Base-by-base conservation (phyloP, 768 basidiomycete genomes). In the Tricholomella constricta region DNA sequence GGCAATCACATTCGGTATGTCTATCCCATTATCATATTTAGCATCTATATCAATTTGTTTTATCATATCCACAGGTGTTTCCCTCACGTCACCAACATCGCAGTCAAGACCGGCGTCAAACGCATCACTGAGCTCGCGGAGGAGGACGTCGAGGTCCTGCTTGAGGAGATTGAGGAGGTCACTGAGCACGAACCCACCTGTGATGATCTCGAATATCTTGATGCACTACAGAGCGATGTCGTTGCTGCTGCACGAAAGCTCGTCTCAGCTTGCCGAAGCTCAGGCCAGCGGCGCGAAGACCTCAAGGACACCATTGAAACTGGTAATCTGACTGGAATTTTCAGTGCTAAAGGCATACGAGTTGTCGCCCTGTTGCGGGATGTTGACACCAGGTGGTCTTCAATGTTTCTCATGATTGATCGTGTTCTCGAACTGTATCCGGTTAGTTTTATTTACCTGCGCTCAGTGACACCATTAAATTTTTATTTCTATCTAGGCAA, bases 361-460 rank as follows among this genome's bases (percentile, higher is more conserved):
- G 43, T 52, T 12, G 54, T 67, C 6, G 27, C 56, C 12, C 45
- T 70, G 4, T 40, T 72, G 9, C 51, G 55, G 12, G 68, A 72
- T 48, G 58, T 70, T 1, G 65, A 70, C 10, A 61, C 58, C 6
- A 52, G 66, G 2, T 69, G 66, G 70, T 72, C 70, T 3, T 68
- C 71, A 20, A 69, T 57, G 2, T 70, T 60, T 31, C 40, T 65
- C 1, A 72, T 72, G 70, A 65, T 69, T 50, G 65, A 67, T 27
- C 57, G 64, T 2, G 48, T 63, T 19, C 43, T 70, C 0, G 54
- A 63, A 17, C 57, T 64, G 4, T 64, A 63, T 23, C 60, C 56
- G 17, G 62, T 65, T 42, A 6, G 58, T 11, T 22, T 42, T 12
- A 19, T 41, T 20, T 2, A 9, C 7, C 11, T 23, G 9, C 1